Base-by-base conservation (phyloP, 495 filamentous ascomycete species). In the Annulohypoxylon stygium region DNA sequence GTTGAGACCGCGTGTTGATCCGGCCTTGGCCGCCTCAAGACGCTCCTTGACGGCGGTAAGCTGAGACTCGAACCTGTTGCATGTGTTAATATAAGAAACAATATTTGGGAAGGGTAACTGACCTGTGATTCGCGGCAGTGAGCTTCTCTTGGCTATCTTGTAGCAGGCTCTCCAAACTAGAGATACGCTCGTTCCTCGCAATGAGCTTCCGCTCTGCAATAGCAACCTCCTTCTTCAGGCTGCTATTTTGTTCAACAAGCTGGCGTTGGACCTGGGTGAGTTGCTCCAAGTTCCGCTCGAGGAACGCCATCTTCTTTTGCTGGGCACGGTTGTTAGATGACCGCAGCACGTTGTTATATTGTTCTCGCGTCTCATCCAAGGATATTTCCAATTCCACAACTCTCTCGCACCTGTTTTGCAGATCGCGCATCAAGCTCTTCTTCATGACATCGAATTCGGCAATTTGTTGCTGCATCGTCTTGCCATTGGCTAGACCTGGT, bases 271-370 rank as follows among this genome's bases (percentile, higher is more conserved):
- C 97, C 76, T 96, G 92, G 0, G 97, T 99, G 45, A 99, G 86
- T 82, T 98, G 97, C 83, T 99, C 96, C 14, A 99, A 89, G 80
- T 99, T 99, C 78, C 96, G 92, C 83, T 99, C 97, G 48, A 99
- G 84, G 89, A 99, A 99, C 6, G 95, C 96, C 93, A 99, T 98
- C 88, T 98, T 99, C 90, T 99, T 99, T 82, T 98, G 96, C 83
- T 99, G 96, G 23, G 95, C 94, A 41, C 95, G 92, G 85, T 97
- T 98, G 86, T 98, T 98, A 62, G 93, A 97, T 18, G 93, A 93
- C 34, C 95, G 91, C 41, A 99, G 88, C 53, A 99, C 95, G 73
- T 97, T 97, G 84, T 98, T 98, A 82, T 99, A 99, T 81, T 98
- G 96, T 83, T 99, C 97, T 54, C 96, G 90, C 4, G 96, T 97